phyloP scores from a whole-genome alignment of 208 protist genomes.

The Phytomonas francai region DNA sequence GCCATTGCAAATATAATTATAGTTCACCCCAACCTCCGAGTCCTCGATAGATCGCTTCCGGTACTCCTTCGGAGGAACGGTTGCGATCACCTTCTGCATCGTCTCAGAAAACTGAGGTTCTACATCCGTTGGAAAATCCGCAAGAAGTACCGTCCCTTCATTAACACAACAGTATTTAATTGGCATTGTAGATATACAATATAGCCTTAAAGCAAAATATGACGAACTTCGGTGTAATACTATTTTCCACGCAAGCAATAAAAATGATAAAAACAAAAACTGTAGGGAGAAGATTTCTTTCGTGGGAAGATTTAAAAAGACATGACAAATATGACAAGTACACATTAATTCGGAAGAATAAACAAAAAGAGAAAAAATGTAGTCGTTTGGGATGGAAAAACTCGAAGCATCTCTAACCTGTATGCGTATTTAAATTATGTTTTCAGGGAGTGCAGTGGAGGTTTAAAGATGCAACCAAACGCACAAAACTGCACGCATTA shows the following conservation, averaged over 20 bases:
- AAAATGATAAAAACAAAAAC: neutral
- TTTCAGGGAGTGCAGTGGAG: neutral
- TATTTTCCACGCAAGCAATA: neutral
- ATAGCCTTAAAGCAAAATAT: conserved; percentile 11
- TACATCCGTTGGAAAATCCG: conserved; percentile 72
- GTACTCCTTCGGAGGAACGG: conserved; percentile 77
- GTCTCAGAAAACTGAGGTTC: conserved; percentile 70
- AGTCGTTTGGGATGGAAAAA: neutral
- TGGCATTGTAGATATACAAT: conserved; percentile 29
- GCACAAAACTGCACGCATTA: conserved; percentile 16
- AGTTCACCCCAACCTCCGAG: conserved; percentile 85
- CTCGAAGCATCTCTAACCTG: neutral
- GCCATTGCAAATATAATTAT: conserved; percentile 89
- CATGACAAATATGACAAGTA: conserved; percentile 3
- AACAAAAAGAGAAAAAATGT: conserved; percentile 17
- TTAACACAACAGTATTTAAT: conserved; percentile 90
- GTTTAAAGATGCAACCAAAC: conserved; percentile 22
- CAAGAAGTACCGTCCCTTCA: conserved; percentile 65
- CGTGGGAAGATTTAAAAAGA: too few relatives aligned
- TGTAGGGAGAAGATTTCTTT: neutral
- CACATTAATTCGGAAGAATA: neutral
- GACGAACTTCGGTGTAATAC: neutral
- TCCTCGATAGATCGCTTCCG: conserved; percentile 87
- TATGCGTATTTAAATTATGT: neutral
- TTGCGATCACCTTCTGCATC: conserved; percentile 86